Conservation (phyloP, 2,329 filamentous ascomycete species). For the Arthroderma sp. region DNA sequence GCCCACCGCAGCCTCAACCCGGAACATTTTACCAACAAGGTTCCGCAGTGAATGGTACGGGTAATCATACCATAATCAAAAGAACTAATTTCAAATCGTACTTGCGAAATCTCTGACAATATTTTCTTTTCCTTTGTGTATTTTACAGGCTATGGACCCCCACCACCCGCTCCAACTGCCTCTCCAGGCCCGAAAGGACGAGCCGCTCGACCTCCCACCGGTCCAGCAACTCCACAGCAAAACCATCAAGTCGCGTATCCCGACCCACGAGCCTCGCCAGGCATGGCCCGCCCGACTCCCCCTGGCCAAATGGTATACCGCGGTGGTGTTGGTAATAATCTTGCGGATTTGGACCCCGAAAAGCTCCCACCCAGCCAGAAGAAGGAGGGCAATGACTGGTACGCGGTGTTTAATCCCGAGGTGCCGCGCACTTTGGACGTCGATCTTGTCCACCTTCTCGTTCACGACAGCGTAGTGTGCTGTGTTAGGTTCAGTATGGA, state of each 20-base stretch:
- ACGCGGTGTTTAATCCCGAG: slow-evolving; percentile 88
- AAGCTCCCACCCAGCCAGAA: slow-evolving; percentile 75
- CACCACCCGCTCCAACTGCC: slow-evolving; percentile 70
- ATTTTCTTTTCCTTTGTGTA: slow-evolving; percentile 13
- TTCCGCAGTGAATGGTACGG: slow-evolving; percentile 49
- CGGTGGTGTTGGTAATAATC: slow-evolving; percentile 46
- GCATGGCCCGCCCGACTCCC: slow-evolving; percentile 70
- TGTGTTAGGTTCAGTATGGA: slow-evolving; percentile 95
- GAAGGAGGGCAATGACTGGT: slow-evolving; percentile 85
- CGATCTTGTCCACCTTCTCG: slow-evolving; percentile 81
- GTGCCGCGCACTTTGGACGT: slow-evolving; percentile 85
- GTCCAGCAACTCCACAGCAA: slow-evolving; percentile 80
- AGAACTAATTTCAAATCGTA: background rate
- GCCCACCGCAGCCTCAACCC: slow-evolving; percentile 58
- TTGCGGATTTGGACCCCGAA: slow-evolving; percentile 79
- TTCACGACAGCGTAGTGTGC: slow-evolving; percentile 93
- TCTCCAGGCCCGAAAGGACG: slow-evolving; percentile 75
- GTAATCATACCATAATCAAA: slow-evolving; percentile 7
- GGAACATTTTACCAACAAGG: slow-evolving; percentile 59
- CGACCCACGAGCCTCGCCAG: slow-evolving; percentile 68
- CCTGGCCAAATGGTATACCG: slow-evolving; percentile 37
- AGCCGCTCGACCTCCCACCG: slow-evolving; percentile 48
- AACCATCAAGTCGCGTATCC: slow-evolving; percentile 78
- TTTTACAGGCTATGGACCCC: slow-evolving; percentile 56
- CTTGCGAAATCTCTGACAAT: slow-evolving; percentile 30